These are phyloP conservation scores for Roridomyces roridus DNA, from an alignment of 768 basidiomycete genomes.

Conservation along the genomic window DNA sequence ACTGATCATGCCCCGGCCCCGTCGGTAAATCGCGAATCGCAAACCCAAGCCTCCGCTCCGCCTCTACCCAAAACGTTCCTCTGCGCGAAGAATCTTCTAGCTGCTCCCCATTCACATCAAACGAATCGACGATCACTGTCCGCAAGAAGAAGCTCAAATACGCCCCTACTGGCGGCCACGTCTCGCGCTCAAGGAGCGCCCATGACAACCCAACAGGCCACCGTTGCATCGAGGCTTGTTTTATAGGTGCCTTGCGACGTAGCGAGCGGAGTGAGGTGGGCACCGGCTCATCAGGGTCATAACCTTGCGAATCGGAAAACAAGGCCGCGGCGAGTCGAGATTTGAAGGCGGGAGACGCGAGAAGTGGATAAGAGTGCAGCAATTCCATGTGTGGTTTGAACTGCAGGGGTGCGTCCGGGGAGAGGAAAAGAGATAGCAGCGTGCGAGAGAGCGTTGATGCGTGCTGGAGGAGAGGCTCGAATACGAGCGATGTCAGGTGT, in stretches of 20 bases:
- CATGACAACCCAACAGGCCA: slow-evolving; percentile 80
- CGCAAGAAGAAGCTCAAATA: slow-evolving; percentile 85
- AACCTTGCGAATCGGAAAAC: slow-evolving; percentile 75
- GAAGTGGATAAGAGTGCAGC: slow-evolving; percentile 76
- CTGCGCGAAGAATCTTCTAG: slow-evolving; percentile 30
- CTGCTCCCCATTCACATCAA: slow-evolving; percentile 44
- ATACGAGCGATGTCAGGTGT: slow-evolving; percentile 66
- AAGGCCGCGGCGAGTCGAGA: slow-evolving; percentile 71
- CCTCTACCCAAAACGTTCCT: slow-evolving; percentile 54
- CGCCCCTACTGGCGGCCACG: slow-evolving; percentile 88
- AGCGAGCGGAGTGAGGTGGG: slow-evolving; percentile 13
- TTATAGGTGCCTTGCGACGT: slow-evolving; percentile 37
- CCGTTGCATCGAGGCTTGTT: slow-evolving; percentile 34
- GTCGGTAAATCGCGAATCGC: slow-evolving; percentile 76
- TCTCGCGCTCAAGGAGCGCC: slow-evolving; percentile 71
- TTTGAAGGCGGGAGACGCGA: slow-evolving; percentile 78
- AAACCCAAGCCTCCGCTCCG: slow-evolving; percentile 82
- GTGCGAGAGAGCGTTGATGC: slow-evolving; percentile 69
- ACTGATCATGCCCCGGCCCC: slow-evolving; percentile 70
- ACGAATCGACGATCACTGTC: slow-evolving; percentile 85
- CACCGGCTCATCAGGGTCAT: slow-evolving; percentile 37
- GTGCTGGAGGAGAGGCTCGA: slow-evolving; percentile 65
- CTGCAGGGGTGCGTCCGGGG: slow-evolving; percentile 67
- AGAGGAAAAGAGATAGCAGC: slow-evolving; percentile 71
- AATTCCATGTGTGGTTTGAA: slow-evolving; percentile 71